Percentiles rank a stretch among this genome's conserved stretches.
Evolutionary conservation across 2,329 filamentous ascomycete species (phyloP).

Genomic region (Stachybotrys chlorohalonatus): DNA sequence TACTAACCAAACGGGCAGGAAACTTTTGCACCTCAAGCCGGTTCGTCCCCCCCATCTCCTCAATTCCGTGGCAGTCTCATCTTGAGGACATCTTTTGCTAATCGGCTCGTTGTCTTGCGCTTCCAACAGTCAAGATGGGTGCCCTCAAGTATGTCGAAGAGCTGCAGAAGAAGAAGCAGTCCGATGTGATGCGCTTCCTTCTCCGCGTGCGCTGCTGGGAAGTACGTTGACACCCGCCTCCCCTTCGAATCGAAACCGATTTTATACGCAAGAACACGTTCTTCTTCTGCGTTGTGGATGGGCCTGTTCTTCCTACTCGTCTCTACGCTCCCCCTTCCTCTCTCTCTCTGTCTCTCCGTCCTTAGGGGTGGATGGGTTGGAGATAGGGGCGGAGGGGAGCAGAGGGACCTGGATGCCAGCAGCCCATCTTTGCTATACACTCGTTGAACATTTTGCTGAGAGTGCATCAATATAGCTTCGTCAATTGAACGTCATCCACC

Average conservation of each 20-base stretch:
- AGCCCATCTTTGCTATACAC: constrained; percentile 67
- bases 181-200: constrained; percentile 99
- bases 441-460: constrained; percentile 99
- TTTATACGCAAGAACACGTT: constrained; percentile 11
- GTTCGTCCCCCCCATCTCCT: constrained; percentile 17
- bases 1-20: constrained; percentile 28
- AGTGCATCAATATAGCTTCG: constrained; percentile 99
- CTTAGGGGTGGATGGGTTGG: constrained; percentile 1
- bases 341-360: constrained; percentile 5
- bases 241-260: constrained; percentile 18
- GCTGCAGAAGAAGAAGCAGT: constrained; percentile 99
- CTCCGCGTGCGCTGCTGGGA: constrained; percentile 99
- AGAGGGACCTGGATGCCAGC: constrained; percentile 3
- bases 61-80: neutral
- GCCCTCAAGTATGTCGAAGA: constrained; percentile 99
- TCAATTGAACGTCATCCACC: constrained; percentile 99
- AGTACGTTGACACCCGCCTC: constrained; percentile 53
- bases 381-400: neutral
- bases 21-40: constrained; percentile 23
- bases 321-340: constrained; percentile 6
- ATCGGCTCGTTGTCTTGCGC: constrained; percentile 9
- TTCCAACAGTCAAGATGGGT: constrained; percentile 70
- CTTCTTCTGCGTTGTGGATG: constrained; percentile 19
- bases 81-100: constrained; percentile 11
- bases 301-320: constrained; percentile 12